Conservation (phyloP, 257 asterid genomes). For the Osmanthus fragrans region DNA sequence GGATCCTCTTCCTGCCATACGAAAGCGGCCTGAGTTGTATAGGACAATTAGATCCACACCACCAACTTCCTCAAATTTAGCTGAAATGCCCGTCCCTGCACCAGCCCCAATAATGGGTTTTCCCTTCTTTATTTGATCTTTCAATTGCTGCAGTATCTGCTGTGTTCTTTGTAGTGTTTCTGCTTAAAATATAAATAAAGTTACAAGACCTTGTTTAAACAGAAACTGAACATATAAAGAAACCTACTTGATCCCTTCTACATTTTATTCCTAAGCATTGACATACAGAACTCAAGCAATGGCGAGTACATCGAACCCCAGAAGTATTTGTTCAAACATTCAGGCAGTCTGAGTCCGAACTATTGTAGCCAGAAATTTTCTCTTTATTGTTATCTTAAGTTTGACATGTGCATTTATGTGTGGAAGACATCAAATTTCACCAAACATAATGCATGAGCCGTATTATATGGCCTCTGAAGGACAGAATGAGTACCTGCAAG, state of each 20-base stretch:
- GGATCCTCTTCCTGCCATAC: slow-evolving; percentile 99
- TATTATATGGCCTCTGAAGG: neutral
- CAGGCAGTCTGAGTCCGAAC: neutral
- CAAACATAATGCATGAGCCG: neutral
- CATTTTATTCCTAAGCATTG: neutral
- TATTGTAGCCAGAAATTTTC: neutral
- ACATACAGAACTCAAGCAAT: neutral
- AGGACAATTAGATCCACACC: slow-evolving; percentile 91
- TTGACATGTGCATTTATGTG: neutral
- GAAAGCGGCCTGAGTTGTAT: slow-evolving; percentile 92
- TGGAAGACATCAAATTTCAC: neutral
- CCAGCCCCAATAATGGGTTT: slow-evolving; percentile 96
- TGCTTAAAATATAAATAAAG: slow-evolving; percentile 30
- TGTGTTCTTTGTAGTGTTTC: slow-evolving; percentile 76
- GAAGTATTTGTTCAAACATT: neutral
- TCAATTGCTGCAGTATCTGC: slow-evolving; percentile 57
- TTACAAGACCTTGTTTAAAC: neutral
- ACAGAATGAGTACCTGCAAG: neutral
- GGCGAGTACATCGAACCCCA: neutral
- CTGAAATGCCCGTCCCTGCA: slow-evolving; percentile 99
- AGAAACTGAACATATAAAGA: neutral
- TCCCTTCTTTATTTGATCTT: slow-evolving; percentile 64
- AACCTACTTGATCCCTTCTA: neutral
- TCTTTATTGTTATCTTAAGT: neutral
- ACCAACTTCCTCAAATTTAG: slow-evolving; percentile 97